Percentiles rank a stretch among this genome's conserved stretches.
phyloP scores from a whole-genome alignment of 768 basidiomycete genomes.

The Leccinum disarticulatum region DNA sequence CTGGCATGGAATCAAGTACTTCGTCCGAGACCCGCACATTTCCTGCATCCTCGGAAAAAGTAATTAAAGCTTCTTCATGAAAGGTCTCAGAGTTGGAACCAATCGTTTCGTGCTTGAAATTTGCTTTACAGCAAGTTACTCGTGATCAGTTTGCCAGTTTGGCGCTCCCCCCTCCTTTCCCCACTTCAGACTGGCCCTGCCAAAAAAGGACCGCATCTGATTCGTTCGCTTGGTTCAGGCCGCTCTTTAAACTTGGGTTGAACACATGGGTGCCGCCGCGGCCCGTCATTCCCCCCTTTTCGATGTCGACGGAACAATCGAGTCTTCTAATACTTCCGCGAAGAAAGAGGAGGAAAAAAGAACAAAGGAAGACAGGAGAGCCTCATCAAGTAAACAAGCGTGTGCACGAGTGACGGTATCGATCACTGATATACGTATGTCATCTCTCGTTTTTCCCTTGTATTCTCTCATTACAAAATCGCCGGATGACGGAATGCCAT shows the following conservation, averaged over 20 bases:
- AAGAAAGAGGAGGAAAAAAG: neutral
- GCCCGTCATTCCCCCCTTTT: neutral
- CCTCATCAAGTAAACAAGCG: neutral
- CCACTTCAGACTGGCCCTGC: neutral
- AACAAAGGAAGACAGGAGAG: neutral
- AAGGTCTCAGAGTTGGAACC: neutral
- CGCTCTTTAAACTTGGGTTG: neutral
- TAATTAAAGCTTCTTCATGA: neutral
- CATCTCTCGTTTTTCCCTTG: slow-evolving; percentile 1
- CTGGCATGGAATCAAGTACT: neutral
- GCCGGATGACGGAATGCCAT: slow-evolving; percentile 20
- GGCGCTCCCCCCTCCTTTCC: neutral
- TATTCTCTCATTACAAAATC: neutral
- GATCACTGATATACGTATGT: slow-evolving; percentile 11
- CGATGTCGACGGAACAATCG: neutral
- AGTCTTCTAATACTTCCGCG: slow-evolving; percentile 13
- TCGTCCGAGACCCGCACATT: neutral
- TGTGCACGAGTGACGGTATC: neutral
- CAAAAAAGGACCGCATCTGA: neutral
- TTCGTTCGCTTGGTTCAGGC: neutral
- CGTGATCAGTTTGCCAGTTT: neutral
- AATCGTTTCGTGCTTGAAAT: neutral
- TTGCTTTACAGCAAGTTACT: neutral
- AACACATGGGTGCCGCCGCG: neutral
- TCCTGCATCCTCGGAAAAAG: neutral